Evolutionary conservation across 495 filamentous ascomycete genomes (phyloP).

Genomic region (Trichoderma erinaceum): DNA sequence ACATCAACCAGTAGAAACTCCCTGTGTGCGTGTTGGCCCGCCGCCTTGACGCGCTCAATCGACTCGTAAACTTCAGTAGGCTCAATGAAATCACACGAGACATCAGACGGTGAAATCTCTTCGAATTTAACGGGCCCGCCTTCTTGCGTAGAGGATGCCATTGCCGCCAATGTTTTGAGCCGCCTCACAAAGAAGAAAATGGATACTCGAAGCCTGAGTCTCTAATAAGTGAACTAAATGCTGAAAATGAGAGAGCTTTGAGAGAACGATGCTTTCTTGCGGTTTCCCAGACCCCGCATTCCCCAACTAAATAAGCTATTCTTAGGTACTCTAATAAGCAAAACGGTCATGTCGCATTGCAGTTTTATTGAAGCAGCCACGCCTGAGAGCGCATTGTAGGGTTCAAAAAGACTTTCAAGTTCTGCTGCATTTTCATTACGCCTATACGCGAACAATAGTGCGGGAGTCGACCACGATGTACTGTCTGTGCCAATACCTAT

Average conservation of each 20-base stretch:
- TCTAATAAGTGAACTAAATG: background rate
- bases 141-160: background rate
- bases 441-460: too few relatives aligned
- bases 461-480: too few relatives aligned
- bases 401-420: too few relatives aligned
- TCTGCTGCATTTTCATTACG: too few relatives aligned
- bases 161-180: background rate
- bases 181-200: background rate
- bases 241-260: background rate
- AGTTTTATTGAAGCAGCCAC: too few relatives aligned
- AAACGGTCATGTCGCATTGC: background rate
- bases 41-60: conserved; percentile 16
- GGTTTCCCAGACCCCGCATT: background rate
- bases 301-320: background rate
- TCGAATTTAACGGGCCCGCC: background rate
- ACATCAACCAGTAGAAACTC: conserved; percentile 30
- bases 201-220: background rate
- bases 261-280: background rate
- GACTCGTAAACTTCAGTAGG: conserved; percentile 19
- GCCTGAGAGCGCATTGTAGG: too few relatives aligned
- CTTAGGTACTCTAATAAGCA: background rate
- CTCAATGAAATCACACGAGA: conserved; percentile 16
- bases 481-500: too few relatives aligned
- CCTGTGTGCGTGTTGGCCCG: conserved; percentile 7
- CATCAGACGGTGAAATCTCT: background rate